Conservation (phyloP, 192 early-diverging fungal species). For the Funneliformis geosporum region DNA sequence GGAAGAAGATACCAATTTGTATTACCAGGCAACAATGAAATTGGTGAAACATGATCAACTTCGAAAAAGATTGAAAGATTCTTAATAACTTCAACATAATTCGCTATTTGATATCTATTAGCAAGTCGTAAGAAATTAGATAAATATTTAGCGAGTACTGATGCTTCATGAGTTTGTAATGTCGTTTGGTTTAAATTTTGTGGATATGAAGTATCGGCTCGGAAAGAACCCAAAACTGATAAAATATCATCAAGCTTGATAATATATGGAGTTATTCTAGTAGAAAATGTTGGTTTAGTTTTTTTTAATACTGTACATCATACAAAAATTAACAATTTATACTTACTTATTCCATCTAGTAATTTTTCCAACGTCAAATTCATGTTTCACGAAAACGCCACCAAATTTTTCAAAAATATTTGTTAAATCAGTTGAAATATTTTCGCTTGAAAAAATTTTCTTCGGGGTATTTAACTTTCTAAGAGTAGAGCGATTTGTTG, state of each 20-base stretch:
- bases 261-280: background rate
- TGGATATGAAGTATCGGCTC: background rate
- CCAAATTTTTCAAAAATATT: background rate
- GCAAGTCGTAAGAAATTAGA: background rate
- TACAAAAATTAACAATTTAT: background rate
- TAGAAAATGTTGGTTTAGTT: background rate
- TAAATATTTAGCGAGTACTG: background rate
- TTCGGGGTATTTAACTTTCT: background rate
- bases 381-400: background rate
- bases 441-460: background rate
- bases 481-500: background rate
- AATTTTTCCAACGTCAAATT: background rate
- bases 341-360: background rate
- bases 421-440: background rate
- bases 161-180: background rate
- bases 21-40: background rate
- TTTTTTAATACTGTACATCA: no score
- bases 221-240: background rate
- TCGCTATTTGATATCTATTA: no score
- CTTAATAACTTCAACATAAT: background rate
- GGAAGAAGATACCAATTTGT: conserved; percentile 2
- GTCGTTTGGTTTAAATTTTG: background rate
- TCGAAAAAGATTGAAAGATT: conserved; percentile 12
- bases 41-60: background rate
- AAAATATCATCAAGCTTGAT: background rate